Base-by-base conservation (phyloP, 169 alveolate species). In the Cryptosporidium xiaoi region DNA sequence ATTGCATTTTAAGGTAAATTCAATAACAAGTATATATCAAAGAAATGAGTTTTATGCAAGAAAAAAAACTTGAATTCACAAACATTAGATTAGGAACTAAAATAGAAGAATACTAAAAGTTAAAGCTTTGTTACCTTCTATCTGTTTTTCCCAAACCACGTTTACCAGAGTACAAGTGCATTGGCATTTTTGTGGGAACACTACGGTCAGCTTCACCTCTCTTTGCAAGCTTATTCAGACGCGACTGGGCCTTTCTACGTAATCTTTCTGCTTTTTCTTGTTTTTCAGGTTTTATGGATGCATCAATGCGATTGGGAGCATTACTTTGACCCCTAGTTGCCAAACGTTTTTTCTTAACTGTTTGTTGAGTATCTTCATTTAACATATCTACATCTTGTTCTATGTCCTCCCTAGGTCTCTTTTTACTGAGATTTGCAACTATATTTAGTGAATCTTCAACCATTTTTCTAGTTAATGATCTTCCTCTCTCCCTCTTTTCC, bases 141-240 rank as follows among this genome's bases (percentile, higher is more conserved):
- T 96, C 96, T 16, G 98, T 93, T 90, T 95, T 96, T 36, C 99
- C 99, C 91, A 95, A 92, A 36, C 97, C 95, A 91, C 98, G 96
- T 91, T 98, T 98, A 24, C 99, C 99, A 40, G 99, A 92, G 92
- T 92, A 96, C 90, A 97, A 91, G 91, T 98, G 99, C 93, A 96
- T 97, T 33, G 98, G 98, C 92, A 90, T 93, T 82, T 93, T 95
- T 40, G 93, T 90, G 6, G 94, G 93, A 51, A 97, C 93, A 51
- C 94, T 92, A 68, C 98, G 91, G 85, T 96, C 99, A 55, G 95
- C 96, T 77, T 96, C 98, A 56, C 97, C 97, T 92, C 82, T 91
- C 62, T 91, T 85, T 51, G 90, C 93, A 48, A 82, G 69, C 83
- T 84, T 89, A 69, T 91, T 92, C 33, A 92, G 90, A 60, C 66